Percentiles rank a stretch among this genome's conserved stretches.
Evolutionary conservation across 805 yeast species (phyloP).

Genomic region (Saturnispora saitoi): DNA sequence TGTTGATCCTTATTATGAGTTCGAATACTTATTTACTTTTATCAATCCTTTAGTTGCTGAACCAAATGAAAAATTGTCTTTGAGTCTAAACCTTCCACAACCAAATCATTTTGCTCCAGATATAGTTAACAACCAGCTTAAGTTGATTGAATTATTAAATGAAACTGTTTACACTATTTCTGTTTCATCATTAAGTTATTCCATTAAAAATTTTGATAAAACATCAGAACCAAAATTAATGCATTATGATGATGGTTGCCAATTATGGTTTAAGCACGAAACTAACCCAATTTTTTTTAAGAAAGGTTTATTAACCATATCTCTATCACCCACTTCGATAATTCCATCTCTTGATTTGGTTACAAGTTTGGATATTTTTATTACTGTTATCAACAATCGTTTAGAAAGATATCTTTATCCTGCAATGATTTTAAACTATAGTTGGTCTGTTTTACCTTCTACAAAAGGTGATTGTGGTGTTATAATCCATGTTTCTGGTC

Average conservation of each 20-base stretch:
- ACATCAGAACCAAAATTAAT: conserved; percentile 31
- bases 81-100: conserved; percentile 19
- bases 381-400: conserved; percentile 36
- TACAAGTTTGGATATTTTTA: conserved; percentile 45
- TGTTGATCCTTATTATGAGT: conserved; percentile 37
- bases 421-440: conserved; percentile 44
- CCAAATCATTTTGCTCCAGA: conserved; percentile 32
- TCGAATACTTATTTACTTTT: conserved; percentile 28
- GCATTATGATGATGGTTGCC: conserved; percentile 29
- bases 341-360: conserved; percentile 31
- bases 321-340: conserved; percentile 29
- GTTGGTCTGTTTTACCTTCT: conserved; percentile 51
- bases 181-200: conserved; percentile 26
- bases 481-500: conserved; percentile 46
- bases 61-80: not conserved
- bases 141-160: conserved; percentile 20
- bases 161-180: conserved; percentile 23
- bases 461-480: conserved; percentile 46
- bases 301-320: conserved; percentile 38
- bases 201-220: conserved; percentile 24
- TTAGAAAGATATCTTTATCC: conserved; percentile 41
- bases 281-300: conserved; percentile 20
- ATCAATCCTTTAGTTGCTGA: not conserved
- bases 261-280: conserved; percentile 46
- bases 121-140: conserved; percentile 24